Evolutionary conservation across 176 grass and related monocot genomes (phyloP), one percentile per base, ranked within the genome.

Genomic region (Saccharum spontaneum): DNA sequence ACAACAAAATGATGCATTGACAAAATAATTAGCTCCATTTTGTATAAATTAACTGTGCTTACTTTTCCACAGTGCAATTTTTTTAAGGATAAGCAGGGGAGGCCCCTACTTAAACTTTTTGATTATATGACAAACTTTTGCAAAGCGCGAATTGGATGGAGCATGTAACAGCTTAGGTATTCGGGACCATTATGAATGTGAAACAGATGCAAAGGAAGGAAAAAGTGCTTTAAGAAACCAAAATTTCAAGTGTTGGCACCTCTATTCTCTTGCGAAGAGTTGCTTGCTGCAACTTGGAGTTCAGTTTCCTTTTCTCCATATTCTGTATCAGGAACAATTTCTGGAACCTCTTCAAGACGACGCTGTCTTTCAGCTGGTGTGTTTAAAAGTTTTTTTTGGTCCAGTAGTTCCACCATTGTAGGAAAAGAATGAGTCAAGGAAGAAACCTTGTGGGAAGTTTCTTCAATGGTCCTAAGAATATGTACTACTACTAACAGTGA

Each of bases 371-470:
- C 96, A 22, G 79, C 91, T 71, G 91, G 69, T 79, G 83, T 87
- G 30, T 80, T 77, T 44, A 98, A 86, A 38, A 94, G 62, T 5
- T 87, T 69, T 82, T 86, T 84, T 89, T 62, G 46, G 69, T 85
- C 41, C 70, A 91, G 71, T 76, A 94, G 78, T 12, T 92, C 86
- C 87, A 45, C 61, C 52, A 92, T 39, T 38, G 86, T 98, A 95
- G 75, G 54, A 83, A 79, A 81, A 81, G 20, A 87, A 82, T 34
- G 28, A 64, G 91, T 98, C 83, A 98, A 98, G 96, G 93, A 88
- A 84, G 63, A 60, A 83, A 71, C 4, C 24, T 46, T 37, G 9
- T 57, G 22, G 18, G 34, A 77, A 83, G 22, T 79, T 71, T 82
- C 34, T 77, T 68, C n/a, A 48, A 31, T 9, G n/a, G 24, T 68